Percentiles rank a stretch among this genome's conserved stretches.
phyloP scores from a whole-genome alignment of 345 rosid genomes.

The Eucalyptus cladocalyx region DNA sequence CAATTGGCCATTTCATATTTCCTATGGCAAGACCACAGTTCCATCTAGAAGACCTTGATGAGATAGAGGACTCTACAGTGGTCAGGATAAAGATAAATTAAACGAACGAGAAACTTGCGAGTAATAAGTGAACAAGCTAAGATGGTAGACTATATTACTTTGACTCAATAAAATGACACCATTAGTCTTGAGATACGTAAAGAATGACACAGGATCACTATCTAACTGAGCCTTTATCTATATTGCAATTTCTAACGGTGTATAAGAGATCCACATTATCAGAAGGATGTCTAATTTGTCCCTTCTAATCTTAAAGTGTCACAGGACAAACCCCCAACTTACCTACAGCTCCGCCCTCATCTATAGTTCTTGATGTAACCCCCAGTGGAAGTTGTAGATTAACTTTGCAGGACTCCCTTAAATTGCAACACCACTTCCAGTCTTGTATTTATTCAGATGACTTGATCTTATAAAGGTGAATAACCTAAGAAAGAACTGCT shows the following conservation, averaged over 20 bases:
- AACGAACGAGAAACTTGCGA: not conserved
- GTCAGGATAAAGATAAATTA: not conserved
- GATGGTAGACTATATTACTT: not conserved
- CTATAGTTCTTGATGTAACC: not conserved
- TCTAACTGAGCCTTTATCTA: not conserved
- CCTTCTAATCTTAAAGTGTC: not conserved
- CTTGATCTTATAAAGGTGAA: not conserved
- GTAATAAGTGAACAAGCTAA: not conserved
- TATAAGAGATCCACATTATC: not conserved
- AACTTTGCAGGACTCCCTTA: not conserved
- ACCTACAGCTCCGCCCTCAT: not conserved
- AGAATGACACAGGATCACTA: not conserved
- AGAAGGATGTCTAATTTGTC: not conserved
- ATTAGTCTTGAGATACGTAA: not conserved
- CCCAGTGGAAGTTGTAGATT: not conserved
- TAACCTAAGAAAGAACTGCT: not conserved
- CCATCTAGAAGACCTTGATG: not conserved
- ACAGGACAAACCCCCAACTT: not conserved
- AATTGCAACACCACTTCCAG: not conserved
- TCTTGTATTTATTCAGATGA: not conserved
- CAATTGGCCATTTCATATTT: not conserved
- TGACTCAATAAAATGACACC: not conserved
- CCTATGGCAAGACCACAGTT: not conserved
- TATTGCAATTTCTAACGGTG: not conserved
- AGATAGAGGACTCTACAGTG: not conserved